These are phyloP conservation scores for Alliaria petiolata DNA, from an alignment of 345 rosid species.

Conservation along the genomic window DNA sequence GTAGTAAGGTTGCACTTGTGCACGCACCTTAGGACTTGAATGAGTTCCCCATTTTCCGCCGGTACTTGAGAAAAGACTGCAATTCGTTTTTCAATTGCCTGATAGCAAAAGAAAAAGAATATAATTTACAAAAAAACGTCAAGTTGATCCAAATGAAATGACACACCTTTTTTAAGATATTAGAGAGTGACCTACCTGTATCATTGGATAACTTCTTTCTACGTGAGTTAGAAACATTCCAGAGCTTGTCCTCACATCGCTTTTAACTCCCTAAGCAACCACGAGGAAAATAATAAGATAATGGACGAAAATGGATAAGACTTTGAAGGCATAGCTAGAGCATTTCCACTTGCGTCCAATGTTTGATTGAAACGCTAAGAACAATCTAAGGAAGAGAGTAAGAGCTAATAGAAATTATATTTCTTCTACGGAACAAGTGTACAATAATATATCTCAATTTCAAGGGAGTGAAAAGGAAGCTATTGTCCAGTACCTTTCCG, in stretches of 20 bases:
- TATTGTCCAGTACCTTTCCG: slow-evolving; percentile 61
- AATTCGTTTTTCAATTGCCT: slow-evolving; percentile 93
- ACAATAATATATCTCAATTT: background rate
- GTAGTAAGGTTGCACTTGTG: slow-evolving; percentile 14
- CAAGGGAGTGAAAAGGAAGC: too few relatives aligned
- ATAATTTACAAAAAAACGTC: background rate
- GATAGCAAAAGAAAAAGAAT: background rate
- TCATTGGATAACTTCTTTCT: slow-evolving; percentile 74
- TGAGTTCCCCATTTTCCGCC: slow-evolving; percentile 85
- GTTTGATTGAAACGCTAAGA: background rate
- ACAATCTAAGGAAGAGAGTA: background rate
- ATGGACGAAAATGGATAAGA: background rate
- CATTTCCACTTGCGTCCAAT: background rate
- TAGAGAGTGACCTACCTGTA: slow-evolving; percentile 52
- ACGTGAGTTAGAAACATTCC: slow-evolving; percentile 83
- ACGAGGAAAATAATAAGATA: too few relatives aligned
- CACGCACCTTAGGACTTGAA: slow-evolving; percentile 85
- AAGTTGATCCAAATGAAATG: background rate
- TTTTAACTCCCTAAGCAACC: slow-evolving; percentile 67
- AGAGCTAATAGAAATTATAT: too few relatives aligned
- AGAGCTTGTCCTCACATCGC: slow-evolving; percentile 92
- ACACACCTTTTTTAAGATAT: background rate
- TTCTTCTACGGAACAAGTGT: background rate
- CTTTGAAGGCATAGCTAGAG: too few relatives aligned
- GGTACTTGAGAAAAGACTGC: slow-evolving; percentile 94